Conservation (phyloP, 805 yeast species). For the Jamesozyma gamospora region DNA sequence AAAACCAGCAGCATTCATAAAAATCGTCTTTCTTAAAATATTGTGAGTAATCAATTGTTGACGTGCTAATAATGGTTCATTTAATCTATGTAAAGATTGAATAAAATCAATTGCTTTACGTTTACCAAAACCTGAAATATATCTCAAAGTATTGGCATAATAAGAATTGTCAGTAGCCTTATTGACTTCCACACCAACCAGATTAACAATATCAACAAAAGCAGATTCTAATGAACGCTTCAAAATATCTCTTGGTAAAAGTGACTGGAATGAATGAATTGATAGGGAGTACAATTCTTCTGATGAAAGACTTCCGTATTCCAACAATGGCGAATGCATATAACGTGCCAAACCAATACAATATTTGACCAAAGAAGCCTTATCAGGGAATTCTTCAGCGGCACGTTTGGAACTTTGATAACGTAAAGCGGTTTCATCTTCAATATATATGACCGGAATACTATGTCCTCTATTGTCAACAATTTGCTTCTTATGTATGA, state of each 20-base stretch:
- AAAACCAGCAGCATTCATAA: conserved; percentile 88
- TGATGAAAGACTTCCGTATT: conserved; percentile 64
- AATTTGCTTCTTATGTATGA: conserved; percentile 48
- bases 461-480: conserved; percentile 48
- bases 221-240: conserved; percentile 63
- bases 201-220: conserved; percentile 80
- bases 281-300: conserved; percentile 61
- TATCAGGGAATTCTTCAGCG: conserved; percentile 68
- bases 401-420: conserved; percentile 76
- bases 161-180: conserved; percentile 69
- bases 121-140: conserved; percentile 87
- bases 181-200: conserved; percentile 90
- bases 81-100: conserved; percentile 57
- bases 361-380: conserved; percentile 69
- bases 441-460: conserved; percentile 68
- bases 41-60: conserved; percentile 77
- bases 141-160: conserved; percentile 61
- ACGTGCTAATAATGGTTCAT: conserved; percentile 55
- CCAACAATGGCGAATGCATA: conserved; percentile 85
- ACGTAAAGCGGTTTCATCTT: conserved; percentile 86
- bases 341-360: conserved; percentile 86
- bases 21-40: conserved; percentile 68
- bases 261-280: conserved; percentile 63
- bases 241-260: conserved; percentile 55
- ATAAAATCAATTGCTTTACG: conserved; percentile 84